phyloP scores from a whole-genome alignment of 2,329 filamentous ascomycete genomes.

The Pseudocercospora ulei region DNA sequence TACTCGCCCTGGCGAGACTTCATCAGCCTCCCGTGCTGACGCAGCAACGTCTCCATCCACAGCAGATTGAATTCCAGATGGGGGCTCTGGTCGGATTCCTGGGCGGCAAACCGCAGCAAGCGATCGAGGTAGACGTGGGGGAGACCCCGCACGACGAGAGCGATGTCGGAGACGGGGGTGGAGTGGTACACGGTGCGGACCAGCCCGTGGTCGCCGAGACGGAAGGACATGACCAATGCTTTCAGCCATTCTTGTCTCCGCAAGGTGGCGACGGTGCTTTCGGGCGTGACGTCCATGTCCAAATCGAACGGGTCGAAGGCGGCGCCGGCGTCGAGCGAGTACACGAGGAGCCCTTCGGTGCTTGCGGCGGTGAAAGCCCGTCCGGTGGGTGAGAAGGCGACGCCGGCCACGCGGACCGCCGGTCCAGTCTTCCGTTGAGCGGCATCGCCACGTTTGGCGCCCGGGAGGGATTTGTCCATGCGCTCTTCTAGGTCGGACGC shows the following conservation, averaged over 20 bases:
- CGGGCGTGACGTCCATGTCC: slow-evolving; percentile 84
- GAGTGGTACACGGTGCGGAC: slow-evolving; percentile 78
- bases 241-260: slow-evolving; percentile 75
- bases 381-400: slow-evolving; percentile 81
- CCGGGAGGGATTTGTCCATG: slow-evolving; percentile 68
- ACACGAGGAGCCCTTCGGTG: slow-evolving; percentile 87
- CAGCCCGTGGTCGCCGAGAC: slow-evolving; percentile 75
- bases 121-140: slow-evolving; percentile 79
- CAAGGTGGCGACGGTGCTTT: slow-evolving; percentile 57
- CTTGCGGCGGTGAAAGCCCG: slow-evolving; percentile 88
- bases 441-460: slow-evolving; percentile 77
- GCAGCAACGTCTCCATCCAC: slow-evolving; percentile 77
- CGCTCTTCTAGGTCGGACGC: slow-evolving; percentile 81
- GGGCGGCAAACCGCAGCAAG: slow-evolving; percentile 75
- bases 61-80: slow-evolving; percentile 90
- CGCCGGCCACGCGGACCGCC: slow-evolving; percentile 72
- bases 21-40: slow-evolving; percentile 74
- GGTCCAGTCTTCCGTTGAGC: slow-evolving; percentile 65
- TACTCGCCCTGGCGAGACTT: slow-evolving; percentile 69
- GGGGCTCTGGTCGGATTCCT: slow-evolving; percentile 78
- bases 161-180: slow-evolving; percentile 64
- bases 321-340: slow-evolving; percentile 73
- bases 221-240: slow-evolving; percentile 92
- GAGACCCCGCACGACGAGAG: slow-evolving; percentile 65
- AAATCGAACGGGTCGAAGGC: slow-evolving; percentile 95